A percentile compares a stretch with the other conserved stretches of the same genome.
Conservation (phyloP, 495 filamentous ascomycete genomes). For the Xylaria scruposa region DNA sequence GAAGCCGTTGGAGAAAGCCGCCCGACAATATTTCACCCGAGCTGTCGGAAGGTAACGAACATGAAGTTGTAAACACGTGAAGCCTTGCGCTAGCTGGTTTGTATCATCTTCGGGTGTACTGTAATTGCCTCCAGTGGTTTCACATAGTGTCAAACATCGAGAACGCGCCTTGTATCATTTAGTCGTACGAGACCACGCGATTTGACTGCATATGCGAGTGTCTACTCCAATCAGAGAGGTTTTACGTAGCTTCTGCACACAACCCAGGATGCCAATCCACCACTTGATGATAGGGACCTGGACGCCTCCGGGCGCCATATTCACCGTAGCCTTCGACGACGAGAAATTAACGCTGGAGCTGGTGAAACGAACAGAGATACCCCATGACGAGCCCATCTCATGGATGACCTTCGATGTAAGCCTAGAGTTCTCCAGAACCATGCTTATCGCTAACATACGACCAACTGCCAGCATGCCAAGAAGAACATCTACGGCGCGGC, state of each 20-base stretch:
- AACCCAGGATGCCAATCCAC: slow-evolving; percentile 67
- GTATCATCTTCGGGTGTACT: not conserved
- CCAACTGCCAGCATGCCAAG: slow-evolving; percentile 64
- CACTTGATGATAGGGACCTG: slow-evolving; percentile 86
- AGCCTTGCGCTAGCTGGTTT: slow-evolving; percentile 1
- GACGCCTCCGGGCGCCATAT: slow-evolving; percentile 85
- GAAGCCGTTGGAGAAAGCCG: slow-evolving; percentile 30
- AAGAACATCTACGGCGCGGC: slow-evolving; percentile 86
- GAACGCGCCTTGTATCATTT: not conserved
- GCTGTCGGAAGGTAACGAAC: not conserved
- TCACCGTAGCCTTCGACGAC: slow-evolving; percentile 83
- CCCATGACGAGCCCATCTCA: slow-evolving; percentile 81
- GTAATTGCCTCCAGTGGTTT: not conserved
- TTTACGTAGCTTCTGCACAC: not conserved
- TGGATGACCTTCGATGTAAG: slow-evolving; percentile 88
- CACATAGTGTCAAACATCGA: slow-evolving; percentile 8
- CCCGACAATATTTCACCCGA: not conserved
- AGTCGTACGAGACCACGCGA: slow-evolving; percentile 7
- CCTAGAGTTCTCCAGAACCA: slow-evolving; percentile 3
- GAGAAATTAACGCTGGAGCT: slow-evolving; percentile 71
- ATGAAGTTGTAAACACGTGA: not conserved
- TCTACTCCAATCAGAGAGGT: slow-evolving; percentile 1
- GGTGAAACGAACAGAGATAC: slow-evolving; percentile 79
- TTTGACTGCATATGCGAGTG: slow-evolving; percentile 12
- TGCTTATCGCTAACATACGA: slow-evolving; percentile 34